Evolutionary conservation across 306 rosid genomes (phyloP).

Genomic region (Potentilla sterilis): DNA sequence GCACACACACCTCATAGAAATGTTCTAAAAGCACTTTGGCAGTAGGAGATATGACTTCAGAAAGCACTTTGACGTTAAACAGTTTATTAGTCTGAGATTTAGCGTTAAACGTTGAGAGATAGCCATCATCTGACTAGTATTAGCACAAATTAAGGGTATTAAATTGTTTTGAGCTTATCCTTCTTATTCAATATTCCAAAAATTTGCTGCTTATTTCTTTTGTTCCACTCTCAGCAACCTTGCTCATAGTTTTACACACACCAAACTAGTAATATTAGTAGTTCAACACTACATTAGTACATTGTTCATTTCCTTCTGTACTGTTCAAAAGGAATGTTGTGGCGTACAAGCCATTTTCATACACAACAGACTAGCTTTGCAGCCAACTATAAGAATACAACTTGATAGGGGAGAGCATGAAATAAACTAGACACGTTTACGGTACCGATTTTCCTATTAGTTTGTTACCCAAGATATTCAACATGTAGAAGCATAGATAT

Average conservation of each 20-base stretch:
- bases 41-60: background rate
- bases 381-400: slow-evolving; percentile 34
- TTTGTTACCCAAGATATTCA: slow-evolving; percentile 39
- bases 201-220: background rate
- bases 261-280: slow-evolving; percentile 21
- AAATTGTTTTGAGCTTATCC: background rate
- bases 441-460: slow-evolving; percentile 33
- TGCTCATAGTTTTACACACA: slow-evolving; percentile 4
- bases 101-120: background rate
- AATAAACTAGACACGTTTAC: slow-evolving; percentile 33
- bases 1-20: background rate
- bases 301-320: slow-evolving; percentile 6
- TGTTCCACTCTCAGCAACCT: slow-evolving; percentile 1
- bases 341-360: slow-evolving; percentile 50
- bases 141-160: no score
- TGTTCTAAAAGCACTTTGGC: background rate
- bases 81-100: background rate
- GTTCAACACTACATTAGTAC: slow-evolving; percentile 1
- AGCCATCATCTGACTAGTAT: background rate
- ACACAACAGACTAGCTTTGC: slow-evolving; percentile 36
- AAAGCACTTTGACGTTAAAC: background rate
- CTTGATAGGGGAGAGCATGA: slow-evolving; percentile 16
- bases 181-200: background rate
- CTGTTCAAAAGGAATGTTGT: slow-evolving; percentile 5
- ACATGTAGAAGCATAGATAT: slow-evolving; percentile 33